Base-by-base conservation (phyloP, 306 rosid genomes). In the Malus sieversii region DNA sequence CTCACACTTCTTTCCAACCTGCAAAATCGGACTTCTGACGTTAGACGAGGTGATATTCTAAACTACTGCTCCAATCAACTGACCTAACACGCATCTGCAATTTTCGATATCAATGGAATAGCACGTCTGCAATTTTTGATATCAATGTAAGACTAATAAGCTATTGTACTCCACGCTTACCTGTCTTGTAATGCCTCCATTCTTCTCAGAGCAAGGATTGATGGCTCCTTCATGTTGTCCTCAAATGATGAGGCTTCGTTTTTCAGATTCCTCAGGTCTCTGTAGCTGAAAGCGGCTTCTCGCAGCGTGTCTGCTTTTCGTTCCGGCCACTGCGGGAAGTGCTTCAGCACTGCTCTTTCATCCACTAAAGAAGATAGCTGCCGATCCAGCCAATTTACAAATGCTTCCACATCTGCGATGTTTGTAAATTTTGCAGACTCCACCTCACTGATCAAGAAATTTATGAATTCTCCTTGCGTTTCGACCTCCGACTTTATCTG, bases 141-240 rank as follows among this genome's bases (percentile, higher is more conserved):
- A 55, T 67, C 14, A 70, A 77, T 70, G 57, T 18, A 38, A 64
- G 10, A 4, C 59, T 38, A 63, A 3, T 13, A 13, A 33, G 25
- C 58, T 29, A 13, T 58, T 68, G 20, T 72, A 58, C 57, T 79
- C 55, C 61, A 70, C 58, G 79, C 96, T 95, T 91, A 92, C 99
- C 97, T 92, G 94, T 96, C 97, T 90, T 92, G 97, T 85, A 96
- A 48, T 72, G 93, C 85, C 74, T 92, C 98, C 53, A 90, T 90
- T 79, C 87, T 89, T 73, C 88, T 86, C 4, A 91, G 71, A n/a
- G 89, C 91, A 70, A 79, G 88, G 51, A 58, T 38, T 72, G 77
- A 40, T 14, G 87, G 75, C 78, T 92, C 98, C 67, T 81, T 90
- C 4, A 79, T 88, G 86, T 86, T 89, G 84, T 92, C 98, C 67